Conservation (phyloP, 1,284 basidiomycete genomes). For the Laetiporus sulphureus region DNA sequence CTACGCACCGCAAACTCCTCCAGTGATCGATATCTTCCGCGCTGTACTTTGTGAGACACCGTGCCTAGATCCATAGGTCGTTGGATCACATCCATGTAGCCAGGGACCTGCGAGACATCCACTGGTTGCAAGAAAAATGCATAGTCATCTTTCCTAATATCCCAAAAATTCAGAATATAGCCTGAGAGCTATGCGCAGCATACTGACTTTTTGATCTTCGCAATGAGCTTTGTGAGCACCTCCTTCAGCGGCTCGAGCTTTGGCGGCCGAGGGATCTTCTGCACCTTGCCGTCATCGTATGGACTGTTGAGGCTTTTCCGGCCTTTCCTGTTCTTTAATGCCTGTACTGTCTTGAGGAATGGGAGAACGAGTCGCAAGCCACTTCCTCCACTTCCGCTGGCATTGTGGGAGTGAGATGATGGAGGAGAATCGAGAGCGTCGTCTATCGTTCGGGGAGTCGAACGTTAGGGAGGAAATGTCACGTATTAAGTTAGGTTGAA, state of each 20-base stretch:
- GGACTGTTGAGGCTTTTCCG: constrained; percentile 14
- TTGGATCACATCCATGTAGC: constrained; percentile 63
- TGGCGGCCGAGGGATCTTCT: constrained; percentile 40
- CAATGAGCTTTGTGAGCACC: constrained; percentile 54
- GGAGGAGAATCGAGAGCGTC: too few species aligned
- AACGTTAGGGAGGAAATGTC: too few species aligned
- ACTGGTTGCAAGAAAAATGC: constrained; percentile 78
- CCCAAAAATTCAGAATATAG: not conserved
- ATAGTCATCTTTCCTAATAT: constrained; percentile 74
- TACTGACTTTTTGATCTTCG: constrained; percentile 66
- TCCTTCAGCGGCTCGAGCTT: constrained; percentile 76
- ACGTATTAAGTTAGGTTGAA: too few species aligned
- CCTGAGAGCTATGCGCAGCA: not conserved
- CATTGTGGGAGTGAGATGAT: constrained; percentile 15
- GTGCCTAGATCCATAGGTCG: constrained; percentile 82
- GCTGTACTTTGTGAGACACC: constrained; percentile 60
- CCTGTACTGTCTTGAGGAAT: constrained; percentile 28
- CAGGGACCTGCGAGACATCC: constrained; percentile 54
- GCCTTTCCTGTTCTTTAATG: constrained; percentile 28
- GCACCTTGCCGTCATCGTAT: constrained; percentile 18
- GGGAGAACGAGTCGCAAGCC: constrained; percentile 30
- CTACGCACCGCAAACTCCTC: constrained; percentile 67
- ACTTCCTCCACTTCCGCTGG: constrained; percentile 15
- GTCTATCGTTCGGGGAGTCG: too few species aligned
- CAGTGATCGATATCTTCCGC: constrained; percentile 62